These are phyloP conservation scores for Naganishia cerealis DNA, from an alignment of 1,284 basidiomycete species.

Conservation along the genomic window DNA sequence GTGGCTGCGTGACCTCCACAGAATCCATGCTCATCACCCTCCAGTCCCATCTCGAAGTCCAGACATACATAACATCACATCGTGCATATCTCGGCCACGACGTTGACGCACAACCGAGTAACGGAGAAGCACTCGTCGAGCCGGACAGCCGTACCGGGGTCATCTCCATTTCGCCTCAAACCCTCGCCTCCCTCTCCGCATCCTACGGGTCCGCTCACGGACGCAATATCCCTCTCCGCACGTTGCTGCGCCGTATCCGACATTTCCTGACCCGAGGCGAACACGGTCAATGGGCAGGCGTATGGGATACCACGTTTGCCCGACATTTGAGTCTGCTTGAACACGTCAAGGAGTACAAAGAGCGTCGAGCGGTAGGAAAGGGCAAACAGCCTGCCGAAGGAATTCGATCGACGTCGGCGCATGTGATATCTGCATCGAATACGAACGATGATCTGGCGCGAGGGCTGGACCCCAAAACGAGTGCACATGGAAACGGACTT, in stretches of 20 bases:
- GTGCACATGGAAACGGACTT: slow-evolving; percentile 54
- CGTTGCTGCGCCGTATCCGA: slow-evolving; percentile 68
- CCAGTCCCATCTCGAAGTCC: slow-evolving; percentile 90
- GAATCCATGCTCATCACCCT: slow-evolving; percentile 96
- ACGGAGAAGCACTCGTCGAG: slow-evolving; percentile 29
- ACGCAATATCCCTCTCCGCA: slow-evolving; percentile 42
- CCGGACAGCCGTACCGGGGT: slow-evolving; percentile 64
- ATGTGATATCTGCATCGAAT: slow-evolving; percentile 35
- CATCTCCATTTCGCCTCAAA: slow-evolving; percentile 87
- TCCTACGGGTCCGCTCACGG: slow-evolving; percentile 55
- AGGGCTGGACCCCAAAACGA: slow-evolving; percentile 34
- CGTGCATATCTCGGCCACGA: slow-evolving; percentile 46
- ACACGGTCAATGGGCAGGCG: slow-evolving; percentile 63
- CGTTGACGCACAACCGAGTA: background rate
- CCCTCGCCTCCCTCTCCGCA: slow-evolving; percentile 82
- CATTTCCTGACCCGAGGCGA: slow-evolving; percentile 59
- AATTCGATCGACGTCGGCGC: slow-evolving; percentile 1
- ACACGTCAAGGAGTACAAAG: slow-evolving; percentile 76
- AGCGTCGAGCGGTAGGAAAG: slow-evolving; percentile 57
- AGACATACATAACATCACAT: slow-evolving; percentile 69
- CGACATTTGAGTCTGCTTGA: slow-evolving; percentile 82
- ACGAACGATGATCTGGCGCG: slow-evolving; percentile 33
- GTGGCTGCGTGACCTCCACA: slow-evolving; percentile 96
- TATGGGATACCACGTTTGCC: slow-evolving; percentile 93
- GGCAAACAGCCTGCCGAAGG: slow-evolving; percentile 34